Evolutionary conservation across 192 early-diverging fungal species (phyloP), one percentile per base, ranked within the genome.

Genomic region (Podila horticola): DNA sequence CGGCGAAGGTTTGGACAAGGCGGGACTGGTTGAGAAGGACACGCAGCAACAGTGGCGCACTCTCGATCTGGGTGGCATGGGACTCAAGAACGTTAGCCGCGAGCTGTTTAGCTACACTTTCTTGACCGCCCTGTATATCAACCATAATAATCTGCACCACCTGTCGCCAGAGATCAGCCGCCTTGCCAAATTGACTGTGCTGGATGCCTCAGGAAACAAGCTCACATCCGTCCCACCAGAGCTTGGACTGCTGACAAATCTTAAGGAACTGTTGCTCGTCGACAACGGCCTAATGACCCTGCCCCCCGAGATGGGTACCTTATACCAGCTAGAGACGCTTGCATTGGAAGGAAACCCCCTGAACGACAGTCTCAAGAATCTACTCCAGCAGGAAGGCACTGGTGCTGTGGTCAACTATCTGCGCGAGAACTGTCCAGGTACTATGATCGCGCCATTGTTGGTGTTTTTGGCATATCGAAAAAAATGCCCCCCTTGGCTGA

Each of bases 291-390:
- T 99, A 50, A 84, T 92, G 12, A 91, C 90, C 22, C 69, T 99
- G 62, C 98, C 98, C 10, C 84, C 82, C 58, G 98, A 99, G 79
- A 85, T 98, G 62, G 98, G 98, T 15, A 91, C 89, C 9, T 84
- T 99, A 52, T 98, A 90, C 72, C 92, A 96, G 82, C 83, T 99
- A 31, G 96, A 98, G 69, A 92, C 87, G 0, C 85, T 99, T 52
- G 98, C 97, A 0, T 75, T 99, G 50, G 98, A 99, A 76, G 98
- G 98, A 17, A 99, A 99, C 82, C 97, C 97, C 19, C 74, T 99
- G 62, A 89, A 92, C 58, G 93, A 97, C 17, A 91, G 93, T 50
- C 75, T 98, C 29, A 91, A 92, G 65, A 86, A 86, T 5, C 64
- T 98, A 62, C 71, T 97, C 60, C 93, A 95, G 58, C 95, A 97